Base-by-base conservation (phyloP, 2,329 filamentous ascomycete genomes). In the Alternaria alternata region DNA sequence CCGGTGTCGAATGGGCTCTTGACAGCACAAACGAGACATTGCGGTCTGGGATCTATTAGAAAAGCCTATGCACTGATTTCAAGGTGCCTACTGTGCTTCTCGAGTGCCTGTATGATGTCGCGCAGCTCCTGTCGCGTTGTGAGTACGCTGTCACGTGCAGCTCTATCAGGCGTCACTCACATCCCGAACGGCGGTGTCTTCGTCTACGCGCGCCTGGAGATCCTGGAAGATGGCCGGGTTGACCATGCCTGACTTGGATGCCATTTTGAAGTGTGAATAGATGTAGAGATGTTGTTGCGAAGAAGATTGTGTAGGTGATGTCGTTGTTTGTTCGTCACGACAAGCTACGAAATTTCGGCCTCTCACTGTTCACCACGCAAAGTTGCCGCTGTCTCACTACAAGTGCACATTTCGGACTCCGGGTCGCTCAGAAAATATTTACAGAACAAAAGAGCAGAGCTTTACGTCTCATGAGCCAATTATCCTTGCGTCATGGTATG, bases 151-250 rank as follows among this genome's bases (percentile, higher is more conserved):
- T 71, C 70, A 71, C 68, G 69, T 75, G 70, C 42, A 62, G 47
- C 57, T 60, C 39, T 20, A 41, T 32, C 43, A 49, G 32, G 52
- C 47, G 32, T 54, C 32, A 65, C 76, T 70, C 75, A 89, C 87
- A 76, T 98, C 94, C 73, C 92, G 89, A 55, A 96, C 89, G 55
- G 86, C 84, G 8, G 88, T 86, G 77, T 98, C 95, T 78, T 96
- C 90, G 70, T 98, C 95, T 71, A 97, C 92, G 79, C 94, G 94
- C 60, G 86, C 83, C 80, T 97, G 94, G 63, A 99, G 89, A 70
- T 91, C 87, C 74, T 93, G 88, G 80, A 98, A 97, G 78, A 98
- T 92, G 67, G 87, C 85, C 61, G 92, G 90, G 77, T 96, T 90
- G 73, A 95, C 88, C 85, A 91, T 87, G 57, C 80, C 81, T 53